A percentile compares a stretch with the other conserved stretches of the same genome.
phyloP scores from a whole-genome alignment of 257 asterid genomes.

The Paulownia fortunei region DNA sequence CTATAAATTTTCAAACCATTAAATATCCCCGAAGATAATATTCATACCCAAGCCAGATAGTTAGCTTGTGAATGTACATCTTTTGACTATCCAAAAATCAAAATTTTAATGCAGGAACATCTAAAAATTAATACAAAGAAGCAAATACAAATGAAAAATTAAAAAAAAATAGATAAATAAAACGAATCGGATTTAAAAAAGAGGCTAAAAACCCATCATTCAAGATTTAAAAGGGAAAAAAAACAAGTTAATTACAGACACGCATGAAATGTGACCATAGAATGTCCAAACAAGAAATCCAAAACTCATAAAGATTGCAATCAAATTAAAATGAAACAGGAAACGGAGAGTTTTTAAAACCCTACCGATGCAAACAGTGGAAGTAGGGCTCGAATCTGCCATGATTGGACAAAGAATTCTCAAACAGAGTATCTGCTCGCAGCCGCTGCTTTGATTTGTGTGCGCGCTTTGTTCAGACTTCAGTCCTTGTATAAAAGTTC shows the following conservation, averaged over 20 bases:
- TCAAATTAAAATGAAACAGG: not conserved
- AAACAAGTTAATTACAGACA: not conserved
- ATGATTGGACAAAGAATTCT: not conserved
- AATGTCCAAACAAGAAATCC: not conserved
- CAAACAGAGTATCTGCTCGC: not conserved
- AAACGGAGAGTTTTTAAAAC: not conserved
- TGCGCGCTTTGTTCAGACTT: not conserved
- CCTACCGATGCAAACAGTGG: constrained; percentile 24
- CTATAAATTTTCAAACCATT: not conserved
- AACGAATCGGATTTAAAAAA: constrained; percentile 6
- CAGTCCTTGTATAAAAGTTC: not conserved
- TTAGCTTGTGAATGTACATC: not conserved
- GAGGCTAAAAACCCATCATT: not conserved
- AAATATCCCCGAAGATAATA: not conserved
- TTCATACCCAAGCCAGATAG: not conserved
- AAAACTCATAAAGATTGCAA: not conserved
- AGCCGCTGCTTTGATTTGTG: not conserved
- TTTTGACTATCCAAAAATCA: not conserved
- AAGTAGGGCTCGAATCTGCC: constrained; percentile 31
- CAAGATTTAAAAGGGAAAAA: not conserved
- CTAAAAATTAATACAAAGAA: not conserved
- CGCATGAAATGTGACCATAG: not conserved
- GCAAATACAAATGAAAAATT: not conserved
- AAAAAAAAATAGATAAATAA: not conserved
- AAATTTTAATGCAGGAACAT: not conserved